Base-by-base conservation (phyloP, 148 eudicot species). In the Silene conica region DNA sequence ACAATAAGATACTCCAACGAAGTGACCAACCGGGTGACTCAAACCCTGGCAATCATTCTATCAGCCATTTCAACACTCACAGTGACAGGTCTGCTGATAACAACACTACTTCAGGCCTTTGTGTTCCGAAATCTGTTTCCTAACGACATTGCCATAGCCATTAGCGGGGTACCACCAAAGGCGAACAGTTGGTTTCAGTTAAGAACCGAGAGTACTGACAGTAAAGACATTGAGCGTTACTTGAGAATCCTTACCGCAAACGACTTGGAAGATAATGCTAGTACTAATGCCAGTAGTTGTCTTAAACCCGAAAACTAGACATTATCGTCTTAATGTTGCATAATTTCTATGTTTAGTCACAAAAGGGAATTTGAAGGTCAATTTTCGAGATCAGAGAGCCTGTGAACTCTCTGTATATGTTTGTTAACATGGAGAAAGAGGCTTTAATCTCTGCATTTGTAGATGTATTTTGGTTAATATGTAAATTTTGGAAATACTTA, bases 121-220 rank as follows among this genome's bases (percentile, higher is more conserved):
- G 86, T 90, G 60, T 81, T 82, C 5, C 73, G 77, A 3, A 90
- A 85, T 70, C 87, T 92, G 50, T 90, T 92, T 76, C 98, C 96
- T 6, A 92, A 92, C 61, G 98, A 92, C 89, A 79, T 79, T 3
- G 86, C 91, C 16, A 92, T 92, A 52, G 98, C 98, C 3, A 90
- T 92, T 3, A 85, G 91, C 41, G 90, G 87, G 5, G 74, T 76
- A 60, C 86, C 80, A 59, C 89, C 88, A 6, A 90, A 76, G 80
- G 67, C 71, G 22, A 69, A 67, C 48, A 74, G 71, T 66, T 90
- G 96, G 93, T 85, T 77, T 52, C 90, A 84, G 31, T 79, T 78
- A 67, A 81, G 81, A 64, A 70, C 71, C 15, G 88, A 84, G 1
- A 84, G 87, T 77, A 73, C 91, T 1, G 89, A 87, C 31, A 62